These are phyloP conservation scores for Chimonanthus salicifolius DNA, from an alignment of 164 flowering plant species.

Conservation along the genomic window DNA sequence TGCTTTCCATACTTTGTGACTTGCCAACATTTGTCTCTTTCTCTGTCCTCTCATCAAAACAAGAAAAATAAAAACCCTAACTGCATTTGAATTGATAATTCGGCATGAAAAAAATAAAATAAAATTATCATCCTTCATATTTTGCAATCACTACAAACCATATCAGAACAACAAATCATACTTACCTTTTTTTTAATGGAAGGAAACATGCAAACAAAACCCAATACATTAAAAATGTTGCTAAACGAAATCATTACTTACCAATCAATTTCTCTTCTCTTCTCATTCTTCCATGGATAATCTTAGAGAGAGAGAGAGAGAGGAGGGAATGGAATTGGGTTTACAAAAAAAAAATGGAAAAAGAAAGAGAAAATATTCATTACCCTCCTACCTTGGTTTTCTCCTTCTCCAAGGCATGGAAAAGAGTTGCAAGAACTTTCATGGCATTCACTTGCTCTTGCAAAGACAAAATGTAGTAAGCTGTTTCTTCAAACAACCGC, in stretches of 20 bases:
- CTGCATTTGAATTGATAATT: no score
- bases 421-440: constrained; percentile 31
- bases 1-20: no score
- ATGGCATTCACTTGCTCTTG: constrained; percentile 43
- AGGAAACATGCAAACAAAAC: not conserved
- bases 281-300: not conserved
- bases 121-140: no score
- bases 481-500: constrained; percentile 51
- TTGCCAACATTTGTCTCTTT: no score
- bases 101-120: no score
- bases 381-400: constrained; percentile 11
- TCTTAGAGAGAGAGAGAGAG: not conserved
- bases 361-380: not conserved
- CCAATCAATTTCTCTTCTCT: not conserved
- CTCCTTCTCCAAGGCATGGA: constrained; percentile 23
- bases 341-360: not conserved
- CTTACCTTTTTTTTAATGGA: not conserved
- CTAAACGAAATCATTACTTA: not conserved
- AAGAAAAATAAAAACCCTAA: no score
- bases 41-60: no score
- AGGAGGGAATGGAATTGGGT: constrained; percentile 2
- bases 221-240: not conserved
- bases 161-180: no score
- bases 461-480: constrained; percentile 51
- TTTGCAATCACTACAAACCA: no score